Evolutionary conservation across 2,329 filamentous ascomycete species (phyloP), one percentile per base, ranked within the genome.

Genomic region (Aspergillus sp.): DNA sequence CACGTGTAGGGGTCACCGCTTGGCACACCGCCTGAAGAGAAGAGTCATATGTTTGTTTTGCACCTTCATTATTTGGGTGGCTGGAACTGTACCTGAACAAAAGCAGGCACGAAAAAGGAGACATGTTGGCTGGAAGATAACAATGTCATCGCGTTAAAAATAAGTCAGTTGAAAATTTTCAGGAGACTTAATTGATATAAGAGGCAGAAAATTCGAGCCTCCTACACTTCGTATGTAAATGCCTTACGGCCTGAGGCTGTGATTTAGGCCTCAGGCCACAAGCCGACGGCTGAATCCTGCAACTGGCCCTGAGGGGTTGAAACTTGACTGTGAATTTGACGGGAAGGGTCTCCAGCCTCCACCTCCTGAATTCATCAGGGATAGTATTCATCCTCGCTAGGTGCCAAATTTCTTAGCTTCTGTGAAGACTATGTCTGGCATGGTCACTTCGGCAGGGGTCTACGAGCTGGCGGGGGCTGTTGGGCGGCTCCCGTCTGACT

Each of bases 1-100:
- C 65, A 67, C 65, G 65, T 67, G 65, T 31, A 50, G 6, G 3
- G 0, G 24, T 64, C 48, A 64, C 63, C 63, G 63, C 63, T 56
- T 52, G 21, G 27, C 27, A 43, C 55, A 62, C 63, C 63, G 63
- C 63, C 60, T 59, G 47, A 33, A 49, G 49, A 48, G 27, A 48
- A 44, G 33, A 31, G 35, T 19, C 33, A 41, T 45, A 31, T 58
- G 51, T 58, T 58, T 58, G 33, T 58, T 48, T 55, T 56, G 43
- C 44, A 54, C 24, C 27, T 41, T n/a, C 31, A 14, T 23, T 35
- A 27, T 23, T 15, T 47, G 15, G 44, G n/a, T 47, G 6, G 23
- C 41, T n/a, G 24, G 45, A 35, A 33, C 45, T 48, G 45, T 48
- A 9, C 45, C 45, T 35, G 45, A 17, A 31, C 23, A 31, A 46